Evolutionary conservation across 2,329 filamentous ascomycete genomes (phyloP), one percentile per base, ranked within the genome.

Genomic region (Tolypocladium tropicale): DNA sequence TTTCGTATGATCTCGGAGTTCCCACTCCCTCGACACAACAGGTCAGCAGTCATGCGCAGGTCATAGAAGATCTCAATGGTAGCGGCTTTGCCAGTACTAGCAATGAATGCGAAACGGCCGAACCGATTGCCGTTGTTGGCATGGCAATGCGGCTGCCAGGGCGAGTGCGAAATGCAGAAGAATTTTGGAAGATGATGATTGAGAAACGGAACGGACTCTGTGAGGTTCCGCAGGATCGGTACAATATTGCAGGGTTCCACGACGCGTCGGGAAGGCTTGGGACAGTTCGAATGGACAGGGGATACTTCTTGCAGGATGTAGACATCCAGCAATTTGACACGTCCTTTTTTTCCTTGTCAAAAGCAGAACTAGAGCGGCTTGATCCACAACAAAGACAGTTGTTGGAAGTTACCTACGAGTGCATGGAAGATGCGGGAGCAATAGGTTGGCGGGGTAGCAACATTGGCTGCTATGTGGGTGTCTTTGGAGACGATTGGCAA

Each of bases 121-220:
- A 46, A 16, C 72, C 71, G 49, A 68, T 75, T 25, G 73, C 72
- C 56, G 69, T 75, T 46, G 65, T 74, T 25, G 73, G 73, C 53
- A 73, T 76, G 65, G 67, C 68, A 4, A 74, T 72, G 59, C 68
- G 72, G 18, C 65, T 75, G 55, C 71, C 73, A 0, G 72, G 73
- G 4, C 66, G 66, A 43, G 69, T 72, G 14, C 59, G 66, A 16
- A 70, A 62, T 18, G 68, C 67, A 11, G 66, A 63, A 23, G 68
- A 74, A 50, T 72, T 76, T 57, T 76, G 72, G 71, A 67, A 72
- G 49, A 63, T 74, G 23, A 65, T 69, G 2, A 30, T 58, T 14
- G 53, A 58, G 43, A 61, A 60, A 30, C 48, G 54, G 23, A 54
- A 55, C 33, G 58, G 50, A 6, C 52, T 48, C 10, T 55, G 53